Conservation (phyloP, 1,284 basidiomycete genomes). For the Heterobasidion occidentale region DNA sequence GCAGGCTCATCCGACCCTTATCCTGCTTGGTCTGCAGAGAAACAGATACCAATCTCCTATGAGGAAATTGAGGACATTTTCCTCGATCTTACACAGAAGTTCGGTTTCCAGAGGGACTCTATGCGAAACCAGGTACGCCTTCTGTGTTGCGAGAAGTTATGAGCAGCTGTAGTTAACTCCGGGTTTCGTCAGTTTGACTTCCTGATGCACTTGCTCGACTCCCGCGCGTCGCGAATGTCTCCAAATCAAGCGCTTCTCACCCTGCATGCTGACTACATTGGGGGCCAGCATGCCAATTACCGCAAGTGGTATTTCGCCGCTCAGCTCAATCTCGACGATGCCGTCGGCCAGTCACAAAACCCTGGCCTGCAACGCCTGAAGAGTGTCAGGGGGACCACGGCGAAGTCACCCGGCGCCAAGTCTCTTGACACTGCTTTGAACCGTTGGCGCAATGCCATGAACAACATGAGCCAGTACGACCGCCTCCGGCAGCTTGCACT, state of each 20-base stretch:
- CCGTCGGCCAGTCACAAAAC: constrained; percentile 93
- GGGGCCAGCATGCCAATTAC: constrained; percentile 95
- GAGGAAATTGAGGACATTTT: constrained; percentile 99
- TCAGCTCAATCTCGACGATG: constrained; percentile 97
- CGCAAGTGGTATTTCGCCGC: constrained; percentile 99
- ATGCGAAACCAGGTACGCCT: constrained; percentile 81
- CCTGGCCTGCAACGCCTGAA: constrained; percentile 86
- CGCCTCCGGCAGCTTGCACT: constrained; percentile 93
- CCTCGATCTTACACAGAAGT: constrained; percentile 97
- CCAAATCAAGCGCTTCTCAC: constrained; percentile 94
- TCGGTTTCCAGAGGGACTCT: constrained; percentile 94
- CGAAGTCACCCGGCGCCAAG: constrained; percentile 63
- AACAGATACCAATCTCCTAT: constrained; percentile 93
- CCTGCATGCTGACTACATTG: constrained; percentile 97
- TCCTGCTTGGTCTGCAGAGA: constrained; percentile 92
- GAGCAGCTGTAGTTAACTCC: neutral
- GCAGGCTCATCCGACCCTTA: constrained; percentile 65
- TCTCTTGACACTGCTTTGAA: constrained; percentile 89
- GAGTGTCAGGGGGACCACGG: constrained; percentile 62
- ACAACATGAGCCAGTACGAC: constrained; percentile 99
- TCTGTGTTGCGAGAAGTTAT: neutral
- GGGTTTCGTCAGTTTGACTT: constrained; percentile 75
- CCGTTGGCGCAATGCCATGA: constrained; percentile 98
- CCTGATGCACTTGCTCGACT: constrained; percentile 96
- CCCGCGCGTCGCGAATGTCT: constrained; percentile 96